A percentile compares a stretch with the other conserved stretches of the same genome.
Evolutionary conservation across 805 yeast genomes (phyloP).

Genomic region (Kuraishia floccosa): DNA sequence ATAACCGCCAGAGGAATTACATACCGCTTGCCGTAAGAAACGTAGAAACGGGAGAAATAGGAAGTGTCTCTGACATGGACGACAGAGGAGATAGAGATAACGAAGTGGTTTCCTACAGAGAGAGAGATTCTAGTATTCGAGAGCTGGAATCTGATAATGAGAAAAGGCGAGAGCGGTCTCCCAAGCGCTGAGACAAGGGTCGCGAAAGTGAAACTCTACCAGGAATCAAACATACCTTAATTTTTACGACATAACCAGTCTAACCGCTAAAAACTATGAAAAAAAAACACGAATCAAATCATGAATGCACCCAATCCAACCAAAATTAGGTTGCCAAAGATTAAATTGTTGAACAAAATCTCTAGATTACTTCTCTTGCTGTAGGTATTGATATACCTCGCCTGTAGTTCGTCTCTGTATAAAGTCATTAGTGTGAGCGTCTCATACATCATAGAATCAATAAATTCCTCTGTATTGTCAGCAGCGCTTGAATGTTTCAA

Average conservation of each 20-base stretch:
- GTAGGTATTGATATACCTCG: slow-evolving; percentile 15
- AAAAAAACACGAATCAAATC: too few species aligned
- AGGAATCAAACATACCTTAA: too few species aligned
- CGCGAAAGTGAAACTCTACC: too few species aligned
- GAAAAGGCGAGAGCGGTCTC: slow-evolving; percentile 3
- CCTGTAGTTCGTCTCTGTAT: slow-evolving; percentile 20
- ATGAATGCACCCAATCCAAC: slow-evolving; percentile 25
- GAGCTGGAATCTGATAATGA: background rate
- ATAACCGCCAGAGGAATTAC: too few species aligned
- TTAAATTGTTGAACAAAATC: slow-evolving; percentile 25
- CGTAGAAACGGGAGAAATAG: slow-evolving; percentile 8
- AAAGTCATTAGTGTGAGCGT: slow-evolving; percentile 14
- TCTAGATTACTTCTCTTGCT: slow-evolving; percentile 19
- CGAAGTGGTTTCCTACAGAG: too few species aligned
- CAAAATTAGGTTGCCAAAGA: slow-evolving; percentile 21
- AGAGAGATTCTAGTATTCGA: too few species aligned
- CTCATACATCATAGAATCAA: slow-evolving; percentile 17
- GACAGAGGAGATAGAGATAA: too few species aligned
- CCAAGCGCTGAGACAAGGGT: too few species aligned
- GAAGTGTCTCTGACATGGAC: too few species aligned
- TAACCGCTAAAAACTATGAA: too few species aligned
- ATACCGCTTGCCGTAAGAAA: slow-evolving; percentile 9
- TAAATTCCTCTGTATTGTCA: slow-evolving; percentile 16
- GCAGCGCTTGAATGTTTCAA: background rate
- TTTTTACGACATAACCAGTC: too few species aligned